A percentile compares a stretch with the other conserved stretches of the same genome.
These are phyloP conservation scores for Pulveroboletus ravenelii DNA, from an alignment of 768 basidiomycete genomes.

Conservation along the genomic window DNA sequence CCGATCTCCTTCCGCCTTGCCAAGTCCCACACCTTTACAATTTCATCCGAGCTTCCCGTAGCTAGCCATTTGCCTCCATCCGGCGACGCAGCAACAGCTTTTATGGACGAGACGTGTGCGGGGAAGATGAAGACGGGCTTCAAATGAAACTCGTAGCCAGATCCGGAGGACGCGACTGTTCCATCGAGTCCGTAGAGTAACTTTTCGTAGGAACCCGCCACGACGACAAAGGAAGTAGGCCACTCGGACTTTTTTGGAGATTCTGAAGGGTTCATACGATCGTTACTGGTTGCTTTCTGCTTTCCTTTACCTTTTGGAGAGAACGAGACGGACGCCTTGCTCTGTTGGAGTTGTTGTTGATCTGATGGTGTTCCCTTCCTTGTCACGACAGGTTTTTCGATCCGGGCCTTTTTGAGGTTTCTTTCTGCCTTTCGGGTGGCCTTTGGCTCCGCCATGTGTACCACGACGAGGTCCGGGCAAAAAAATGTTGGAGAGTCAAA, in stretches of 20 bases:
- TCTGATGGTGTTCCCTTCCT: not conserved
- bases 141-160: constrained; percentile 38
- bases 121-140: constrained; percentile 94
- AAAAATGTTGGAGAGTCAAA: not conserved
- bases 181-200: constrained; percentile 88
- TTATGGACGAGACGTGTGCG: constrained; percentile 91
- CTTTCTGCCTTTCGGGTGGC: constrained; percentile 19
- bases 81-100: constrained; percentile 84
- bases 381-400: constrained; percentile 11
- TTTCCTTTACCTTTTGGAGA: constrained; percentile 32
- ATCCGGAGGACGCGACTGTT: constrained; percentile 34
- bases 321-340: constrained; percentile 2
- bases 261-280: not conserved
- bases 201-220: constrained; percentile 96
- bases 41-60: constrained; percentile 93
- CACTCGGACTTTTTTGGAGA: constrained; percentile 20
- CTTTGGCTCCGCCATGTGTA: constrained; percentile 13
- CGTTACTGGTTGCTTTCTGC: constrained; percentile 5
- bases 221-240: constrained; percentile 71
- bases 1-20: constrained; percentile 89
- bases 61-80: constrained; percentile 94
- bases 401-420: constrained; percentile 21
- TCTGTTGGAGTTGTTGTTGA: not conserved
- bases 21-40: constrained; percentile 96
- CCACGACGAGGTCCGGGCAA: no score